Evolutionary conservation across 768 basidiomycete genomes (phyloP).

Genomic region (Chiua virens): DNA sequence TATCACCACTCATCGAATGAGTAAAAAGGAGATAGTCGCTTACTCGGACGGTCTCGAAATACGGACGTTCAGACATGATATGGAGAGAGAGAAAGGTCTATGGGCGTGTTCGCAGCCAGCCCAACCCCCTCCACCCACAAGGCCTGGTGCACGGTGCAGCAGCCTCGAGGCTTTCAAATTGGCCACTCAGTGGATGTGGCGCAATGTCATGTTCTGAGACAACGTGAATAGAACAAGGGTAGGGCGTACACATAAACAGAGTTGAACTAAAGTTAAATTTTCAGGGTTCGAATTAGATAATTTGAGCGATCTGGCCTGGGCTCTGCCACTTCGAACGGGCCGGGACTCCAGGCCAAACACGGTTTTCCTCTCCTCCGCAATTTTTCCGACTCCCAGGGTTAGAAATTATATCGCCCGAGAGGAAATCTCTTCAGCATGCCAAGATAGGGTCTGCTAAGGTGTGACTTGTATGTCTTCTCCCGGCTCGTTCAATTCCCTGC

Average conservation of each 20-base stretch:
- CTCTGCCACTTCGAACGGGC: slow-evolving; percentile 1
- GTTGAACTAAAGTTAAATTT: slow-evolving; percentile 15
- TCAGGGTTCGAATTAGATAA: slow-evolving; percentile 24
- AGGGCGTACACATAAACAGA: not conserved
- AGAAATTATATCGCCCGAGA: not conserved
- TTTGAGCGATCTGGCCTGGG: slow-evolving; percentile 4
- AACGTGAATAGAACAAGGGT: slow-evolving; percentile 19
- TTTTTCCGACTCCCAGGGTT: not conserved
- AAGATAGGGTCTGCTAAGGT: not conserved
- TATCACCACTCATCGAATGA: not conserved
- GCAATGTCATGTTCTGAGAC: slow-evolving; percentile 22
- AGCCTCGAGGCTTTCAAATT: slow-evolving; percentile 29
- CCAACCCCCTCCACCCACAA: slow-evolving; percentile 6
- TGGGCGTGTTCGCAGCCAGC: slow-evolving; percentile 6
- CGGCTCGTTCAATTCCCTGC: not conserved
- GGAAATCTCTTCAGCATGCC: not conserved
- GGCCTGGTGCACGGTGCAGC: slow-evolving; percentile 23
- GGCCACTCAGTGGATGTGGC: slow-evolving; percentile 23
- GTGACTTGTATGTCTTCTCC: not conserved
- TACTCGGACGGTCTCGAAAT: slow-evolving; percentile 72
- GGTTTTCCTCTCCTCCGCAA: slow-evolving; percentile 2
- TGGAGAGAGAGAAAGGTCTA: slow-evolving; percentile 8
- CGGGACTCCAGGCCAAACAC: not conserved
- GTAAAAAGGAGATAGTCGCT: slow-evolving; percentile 10
- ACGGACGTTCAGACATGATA: slow-evolving; percentile 41